Percentiles rank a stretch among this genome's conserved stretches.
phyloP scores from a whole-genome alignment of 2,329 filamentous ascomycete genomes.

The Aspergillus sp. region DNA sequence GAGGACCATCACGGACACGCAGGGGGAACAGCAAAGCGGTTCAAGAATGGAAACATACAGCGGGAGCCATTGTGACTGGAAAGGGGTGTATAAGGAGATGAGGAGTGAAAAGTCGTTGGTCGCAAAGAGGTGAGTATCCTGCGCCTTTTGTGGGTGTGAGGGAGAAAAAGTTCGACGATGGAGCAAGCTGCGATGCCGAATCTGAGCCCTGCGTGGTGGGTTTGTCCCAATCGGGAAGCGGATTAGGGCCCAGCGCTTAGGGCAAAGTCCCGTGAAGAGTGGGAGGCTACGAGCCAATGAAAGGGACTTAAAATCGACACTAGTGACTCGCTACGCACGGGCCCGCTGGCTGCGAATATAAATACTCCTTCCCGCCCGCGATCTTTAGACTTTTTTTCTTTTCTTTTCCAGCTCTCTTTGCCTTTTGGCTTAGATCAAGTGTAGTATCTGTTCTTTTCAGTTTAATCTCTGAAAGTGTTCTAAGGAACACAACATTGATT shows the following conservation, averaged over 20 bases:
- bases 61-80: constrained; percentile 74
- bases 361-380: constrained; percentile 19
- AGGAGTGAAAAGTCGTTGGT: constrained; percentile 38
- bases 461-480: constrained; percentile 90
- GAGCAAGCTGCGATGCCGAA: constrained; percentile 18
- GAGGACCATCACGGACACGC: constrained; percentile 28
- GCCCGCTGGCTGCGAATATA: constrained; percentile 27
- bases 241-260: constrained; percentile 9
- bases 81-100: constrained; percentile 29
- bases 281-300: not conserved
- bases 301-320: constrained; percentile 10
- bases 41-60: constrained; percentile 69
- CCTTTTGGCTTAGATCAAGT: constrained; percentile 81
- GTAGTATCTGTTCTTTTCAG: constrained; percentile 97
- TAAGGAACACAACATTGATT: constrained; percentile 74
- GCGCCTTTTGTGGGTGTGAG: constrained; percentile 53
- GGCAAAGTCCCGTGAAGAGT: not conserved
- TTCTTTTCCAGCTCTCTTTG: constrained; percentile 52
- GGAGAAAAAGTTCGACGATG: constrained; percentile 24
- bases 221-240: constrained; percentile 15
- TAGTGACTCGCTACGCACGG: constrained; percentile 25
- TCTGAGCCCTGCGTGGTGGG: constrained; percentile 26
- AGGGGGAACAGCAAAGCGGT: constrained; percentile 93
- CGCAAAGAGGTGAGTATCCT: constrained; percentile 93
- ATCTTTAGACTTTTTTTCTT: constrained; percentile 41